Conservation (phyloP, 2,329 filamentous ascomycete genomes). For the Dactylellina sp. region DNA sequence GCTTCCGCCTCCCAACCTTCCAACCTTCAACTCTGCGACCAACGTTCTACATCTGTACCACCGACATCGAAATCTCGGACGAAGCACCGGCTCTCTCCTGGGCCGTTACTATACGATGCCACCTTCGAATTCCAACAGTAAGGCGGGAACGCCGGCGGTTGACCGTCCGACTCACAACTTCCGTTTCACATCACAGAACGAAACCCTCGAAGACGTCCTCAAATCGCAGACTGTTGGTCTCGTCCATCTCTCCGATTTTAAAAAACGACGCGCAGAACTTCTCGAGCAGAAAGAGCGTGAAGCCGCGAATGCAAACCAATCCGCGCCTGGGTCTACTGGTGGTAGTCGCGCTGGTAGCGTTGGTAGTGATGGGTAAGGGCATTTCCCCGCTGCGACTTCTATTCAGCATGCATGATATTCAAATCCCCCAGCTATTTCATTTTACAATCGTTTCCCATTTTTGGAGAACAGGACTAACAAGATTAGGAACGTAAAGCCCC, state of each 20-base stretch:
- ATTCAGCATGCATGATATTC: background rate
- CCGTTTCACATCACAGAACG: conserved; percentile 80
- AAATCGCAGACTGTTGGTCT: conserved; percentile 90
- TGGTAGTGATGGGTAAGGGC: conserved; percentile 71
- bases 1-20: background rate
- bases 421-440: conserved; percentile 65
- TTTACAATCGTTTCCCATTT: conserved; percentile 38
- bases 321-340: conserved; percentile 66
- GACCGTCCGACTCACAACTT: conserved; percentile 63
- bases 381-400: conserved; percentile 8
- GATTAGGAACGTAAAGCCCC: conserved; percentile 56
- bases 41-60: background rate
- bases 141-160: conserved; percentile 59
- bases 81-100: background rate
- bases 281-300: conserved; percentile 89
- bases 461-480: conserved; percentile 52
- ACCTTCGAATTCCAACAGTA: conserved; percentile 35
- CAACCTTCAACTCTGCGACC: background rate
- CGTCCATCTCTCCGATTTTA: conserved; percentile 90
- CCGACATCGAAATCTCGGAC: background rate
- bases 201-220: conserved; percentile 82
- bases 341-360: conserved; percentile 67
- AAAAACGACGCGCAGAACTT: conserved; percentile 94
- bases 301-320: conserved; percentile 70
- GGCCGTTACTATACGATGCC: conserved; percentile 14